phyloP scores from a whole-genome alignment of 768 basidiomycete species.

The Boletus bicolor region DNA sequence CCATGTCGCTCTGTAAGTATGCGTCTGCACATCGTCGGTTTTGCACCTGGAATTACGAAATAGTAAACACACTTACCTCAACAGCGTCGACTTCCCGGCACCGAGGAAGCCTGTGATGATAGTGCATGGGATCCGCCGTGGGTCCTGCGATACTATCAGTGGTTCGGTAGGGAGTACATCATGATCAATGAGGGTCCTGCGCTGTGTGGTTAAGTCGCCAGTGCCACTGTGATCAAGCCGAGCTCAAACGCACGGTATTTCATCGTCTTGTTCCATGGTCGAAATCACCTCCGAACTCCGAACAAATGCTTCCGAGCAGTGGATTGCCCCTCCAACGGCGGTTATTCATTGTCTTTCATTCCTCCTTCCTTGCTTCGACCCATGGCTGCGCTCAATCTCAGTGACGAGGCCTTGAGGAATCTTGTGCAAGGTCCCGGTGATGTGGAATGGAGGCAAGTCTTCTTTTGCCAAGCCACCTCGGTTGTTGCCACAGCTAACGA shows the following conservation, averaged over 20 bases:
- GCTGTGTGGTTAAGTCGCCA: constrained; percentile 7
- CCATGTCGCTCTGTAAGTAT: constrained; percentile 94
- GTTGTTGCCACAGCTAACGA: constrained; percentile 11
- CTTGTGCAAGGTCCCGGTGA: constrained; percentile 79
- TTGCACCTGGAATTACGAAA: background rate
- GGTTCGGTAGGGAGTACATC: background rate
- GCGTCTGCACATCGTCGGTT: constrained; percentile 44
- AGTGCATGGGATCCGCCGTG: constrained; percentile 71
- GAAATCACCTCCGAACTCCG: constrained; percentile 27
- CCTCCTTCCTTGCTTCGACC: background rate
- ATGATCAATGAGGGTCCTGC: constrained; percentile 34
- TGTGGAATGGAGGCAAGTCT: constrained; percentile 74
- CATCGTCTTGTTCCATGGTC: constrained; percentile 52
- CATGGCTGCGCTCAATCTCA: constrained; percentile 25
- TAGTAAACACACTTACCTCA: constrained; percentile 48
- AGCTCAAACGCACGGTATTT: constrained; percentile 49
- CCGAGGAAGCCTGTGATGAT: constrained; percentile 95
- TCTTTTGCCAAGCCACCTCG: background rate
- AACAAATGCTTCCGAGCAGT: constrained; percentile 17
- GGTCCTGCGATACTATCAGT: constrained; percentile 3
- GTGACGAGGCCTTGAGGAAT: constrained; percentile 45
- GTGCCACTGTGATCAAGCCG: constrained; percentile 5
- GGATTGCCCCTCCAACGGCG: constrained; percentile 6
- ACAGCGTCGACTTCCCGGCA: constrained; percentile 89
- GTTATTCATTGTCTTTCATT: background rate